Evolutionary conservation across 2,329 filamentous ascomycete genomes (phyloP).

Genomic region (Claviceps lovelessii): DNA sequence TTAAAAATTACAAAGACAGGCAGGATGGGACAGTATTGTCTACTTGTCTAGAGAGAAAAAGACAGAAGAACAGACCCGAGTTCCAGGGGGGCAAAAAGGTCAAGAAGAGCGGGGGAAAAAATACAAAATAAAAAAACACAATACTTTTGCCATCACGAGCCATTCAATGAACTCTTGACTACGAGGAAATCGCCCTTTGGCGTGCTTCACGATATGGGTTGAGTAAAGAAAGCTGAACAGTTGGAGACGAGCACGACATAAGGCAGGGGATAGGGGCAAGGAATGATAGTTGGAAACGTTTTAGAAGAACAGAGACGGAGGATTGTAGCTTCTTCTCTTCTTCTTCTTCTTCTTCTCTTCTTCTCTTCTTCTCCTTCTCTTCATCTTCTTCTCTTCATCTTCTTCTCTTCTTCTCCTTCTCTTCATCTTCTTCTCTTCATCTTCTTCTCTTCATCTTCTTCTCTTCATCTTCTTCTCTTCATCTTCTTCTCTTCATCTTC

Average conservation of each 20-base stretch:
- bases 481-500: too few species aligned
- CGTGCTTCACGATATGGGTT: slow-evolving; percentile 8
- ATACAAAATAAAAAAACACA: background rate
- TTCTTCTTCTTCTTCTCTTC: background rate
- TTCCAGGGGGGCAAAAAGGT: background rate
- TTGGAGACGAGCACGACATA: background rate
- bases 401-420: too few species aligned
- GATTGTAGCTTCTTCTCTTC: background rate
- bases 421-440: too few species aligned
- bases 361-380: background rate
- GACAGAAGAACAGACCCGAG: background rate
- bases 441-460: too few species aligned
- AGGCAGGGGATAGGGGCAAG: background rate
- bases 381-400: too few species aligned
- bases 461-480: too few species aligned
- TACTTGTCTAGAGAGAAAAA: background rate
- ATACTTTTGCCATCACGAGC: slow-evolving; percentile 6
- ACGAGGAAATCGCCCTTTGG: background rate
- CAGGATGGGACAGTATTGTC: too few species aligned
- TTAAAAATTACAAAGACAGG: background rate
- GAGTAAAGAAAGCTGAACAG: slow-evolving; percentile 4
- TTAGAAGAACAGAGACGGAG: background rate
- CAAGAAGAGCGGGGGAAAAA: background rate
- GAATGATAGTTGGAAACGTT: background rate
- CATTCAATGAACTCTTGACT: slow-evolving; percentile 7